A percentile compares a stretch with the other conserved stretches of the same genome.
Conservation (phyloP, 371 early-diverging fungal genomes). For the Circinella minor region DNA sequence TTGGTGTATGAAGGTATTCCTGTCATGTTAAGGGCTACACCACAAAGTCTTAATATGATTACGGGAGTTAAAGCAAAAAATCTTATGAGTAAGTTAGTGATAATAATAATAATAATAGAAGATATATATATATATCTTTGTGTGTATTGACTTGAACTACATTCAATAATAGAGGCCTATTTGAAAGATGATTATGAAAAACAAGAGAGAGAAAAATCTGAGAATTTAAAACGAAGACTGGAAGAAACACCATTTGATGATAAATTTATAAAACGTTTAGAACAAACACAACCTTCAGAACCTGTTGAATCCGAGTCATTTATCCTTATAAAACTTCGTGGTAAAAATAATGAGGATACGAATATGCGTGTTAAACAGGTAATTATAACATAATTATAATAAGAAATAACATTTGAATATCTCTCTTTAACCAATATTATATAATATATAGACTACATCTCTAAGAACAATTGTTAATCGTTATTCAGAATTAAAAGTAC, state of each 20-base stretch:
- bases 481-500: conserved; percentile 14
- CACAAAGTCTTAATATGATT: conserved; percentile 41
- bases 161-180: conserved; percentile 37
- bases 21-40: conserved; percentile 42
- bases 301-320: conserved; percentile 15
- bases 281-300: background rate
- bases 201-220: conserved; percentile 18
- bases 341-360: conserved; percentile 34
- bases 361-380: conserved; percentile 38
- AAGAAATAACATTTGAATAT: too few species aligned
- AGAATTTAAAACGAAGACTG: background rate
- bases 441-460: conserved; percentile 18
- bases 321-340: conserved; percentile 34
- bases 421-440: background rate
- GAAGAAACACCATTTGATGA: conserved; percentile 16
- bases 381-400: background rate
- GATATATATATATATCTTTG: too few species aligned
- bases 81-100: background rate
- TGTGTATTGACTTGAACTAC: background rate
- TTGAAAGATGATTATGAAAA: conserved; percentile 27
- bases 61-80: background rate
- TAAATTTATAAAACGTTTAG: background rate
- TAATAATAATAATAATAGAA: background rate
- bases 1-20: conserved; percentile 38
- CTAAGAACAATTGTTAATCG: conserved; percentile 17